Evolutionary conservation across 257 asterid genomes (phyloP), one percentile per base, ranked within the genome.

Genomic region (Vinca minor): DNA sequence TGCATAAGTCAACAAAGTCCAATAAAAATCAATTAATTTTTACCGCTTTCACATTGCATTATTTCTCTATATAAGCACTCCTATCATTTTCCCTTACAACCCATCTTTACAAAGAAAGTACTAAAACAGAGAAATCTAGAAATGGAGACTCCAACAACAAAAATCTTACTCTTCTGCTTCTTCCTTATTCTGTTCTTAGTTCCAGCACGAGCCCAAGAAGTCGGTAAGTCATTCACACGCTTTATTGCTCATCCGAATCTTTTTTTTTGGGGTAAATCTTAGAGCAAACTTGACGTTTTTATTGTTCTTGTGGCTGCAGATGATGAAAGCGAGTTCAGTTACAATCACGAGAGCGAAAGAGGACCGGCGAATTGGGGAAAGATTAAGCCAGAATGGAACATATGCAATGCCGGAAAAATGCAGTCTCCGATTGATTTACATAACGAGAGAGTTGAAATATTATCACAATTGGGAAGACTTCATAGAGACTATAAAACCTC

Each of bases 331-430:
- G 89, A 75, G 49, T 90, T 90, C 39, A 87, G 93, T 67, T 90
- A 90, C 39, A 68, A 70, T 0, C 68, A 44, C 32, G 54, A 67
- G 0, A 86, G 87, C 47, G 76, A 66, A 12, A 74, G n/a, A 5
- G 97, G 97, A 48, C 96, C 96, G 0, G 36, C 68, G 1, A 67
- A 77, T 34, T 90, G 97, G 97, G 93, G 97, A 2, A 34, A 76
- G 53, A 78, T 90, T 64, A 82, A 44, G 10, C 78, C 88, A n/a
- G 91, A 82, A 54, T 90, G 97, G 97, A 65, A 63, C 3, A 62
- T 50, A 9, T 90, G 96, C 29, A 80, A 65, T n/a, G 8, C 73
- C 1, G 95, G 96, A 28, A 29, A 29, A 28, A 65, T 81, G 86
- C 97, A 90, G 59, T 85, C 97, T 39, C 97, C 95, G 0, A 84